A percentile compares a stretch with the other conserved stretches of the same genome.
phyloP scores from a whole-genome alignment of 345 rosid genomes.

The Pugionium cornutum region DNA sequence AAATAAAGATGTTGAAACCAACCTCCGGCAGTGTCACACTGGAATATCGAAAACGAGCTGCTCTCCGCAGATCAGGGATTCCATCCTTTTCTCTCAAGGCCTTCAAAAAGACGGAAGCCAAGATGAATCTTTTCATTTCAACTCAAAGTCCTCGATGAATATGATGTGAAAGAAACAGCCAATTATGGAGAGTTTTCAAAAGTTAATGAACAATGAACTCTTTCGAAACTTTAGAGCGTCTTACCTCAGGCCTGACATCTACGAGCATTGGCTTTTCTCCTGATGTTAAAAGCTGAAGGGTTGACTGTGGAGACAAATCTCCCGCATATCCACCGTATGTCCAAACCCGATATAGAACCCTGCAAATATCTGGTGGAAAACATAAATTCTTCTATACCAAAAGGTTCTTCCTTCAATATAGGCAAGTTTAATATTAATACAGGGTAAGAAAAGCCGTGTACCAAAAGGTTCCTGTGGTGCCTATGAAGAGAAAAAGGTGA shows the following conservation, averaged over 20 bases:
- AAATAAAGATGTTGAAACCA: conserved; percentile 37
- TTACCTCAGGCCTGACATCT: conserved; percentile 96
- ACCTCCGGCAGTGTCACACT: conserved; percentile 81
- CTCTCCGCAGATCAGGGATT: conserved; percentile 87
- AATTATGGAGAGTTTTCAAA: conserved; percentile 7
- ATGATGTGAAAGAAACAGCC: neutral
- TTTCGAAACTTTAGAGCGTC: conserved; percentile 46
- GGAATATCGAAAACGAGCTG: conserved; percentile 82
- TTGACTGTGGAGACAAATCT: conserved; percentile 73
- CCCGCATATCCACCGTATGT: conserved; percentile 84
- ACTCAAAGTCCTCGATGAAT: conserved; percentile 16
- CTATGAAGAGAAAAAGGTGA: conserved; percentile 62
- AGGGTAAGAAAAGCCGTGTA: conserved; percentile 54
- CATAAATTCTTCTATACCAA: conserved; percentile 49
- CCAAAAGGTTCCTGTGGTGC: conserved; percentile 78
- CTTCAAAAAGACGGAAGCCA: conserved; percentile 41
- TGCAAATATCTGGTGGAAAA: conserved; percentile 78
- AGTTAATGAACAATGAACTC: conserved; percentile 34
- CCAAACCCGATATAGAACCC: conserved; percentile 80
- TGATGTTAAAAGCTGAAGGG: conserved; percentile 70
- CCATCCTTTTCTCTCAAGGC: conserved; percentile 83
- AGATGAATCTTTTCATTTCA: neutral
- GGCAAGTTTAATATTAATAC: conserved; percentile 4
- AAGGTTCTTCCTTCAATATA: conserved; percentile 28
- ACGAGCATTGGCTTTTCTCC: conserved; percentile 70